Percentiles rank a stretch among this genome's conserved stretches.
Evolutionary conservation across 2,329 filamentous ascomycete genomes (phyloP).

Genomic region (Tolypocladium tundrense): DNA sequence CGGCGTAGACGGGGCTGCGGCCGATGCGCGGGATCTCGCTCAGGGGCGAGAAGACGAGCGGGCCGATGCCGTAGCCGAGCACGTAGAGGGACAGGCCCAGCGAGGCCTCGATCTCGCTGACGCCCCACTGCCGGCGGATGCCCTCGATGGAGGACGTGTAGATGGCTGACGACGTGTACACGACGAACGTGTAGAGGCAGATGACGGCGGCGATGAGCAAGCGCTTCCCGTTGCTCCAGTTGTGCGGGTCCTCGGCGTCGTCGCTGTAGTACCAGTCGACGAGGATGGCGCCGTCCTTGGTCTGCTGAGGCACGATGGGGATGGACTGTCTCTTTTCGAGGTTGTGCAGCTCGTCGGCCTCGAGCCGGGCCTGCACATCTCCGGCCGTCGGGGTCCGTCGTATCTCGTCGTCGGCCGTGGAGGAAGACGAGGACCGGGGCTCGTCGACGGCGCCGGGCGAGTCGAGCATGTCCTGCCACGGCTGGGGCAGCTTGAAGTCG

Average conservation of each 20-base stretch:
- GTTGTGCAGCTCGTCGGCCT: constrained; percentile 20
- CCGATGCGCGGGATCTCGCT: constrained; percentile 58
- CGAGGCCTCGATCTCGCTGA: constrained; percentile 39
- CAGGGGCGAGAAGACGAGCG: constrained; percentile 55
- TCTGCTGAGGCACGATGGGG: constrained; percentile 36
- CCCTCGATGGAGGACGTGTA: constrained; percentile 35
- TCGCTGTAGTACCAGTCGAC: constrained; percentile 47
- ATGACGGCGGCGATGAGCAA: constrained; percentile 31
- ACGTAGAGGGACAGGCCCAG: constrained; percentile 54
- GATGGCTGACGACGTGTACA: constrained; percentile 40
- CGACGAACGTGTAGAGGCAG: constrained; percentile 49
- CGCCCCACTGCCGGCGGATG: constrained; percentile 41
- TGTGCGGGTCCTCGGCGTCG: constrained; percentile 44
- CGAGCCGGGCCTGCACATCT: constrained; percentile 11
- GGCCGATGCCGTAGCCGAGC: constrained; percentile 52
- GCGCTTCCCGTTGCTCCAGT: constrained; percentile 37
- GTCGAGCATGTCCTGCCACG: constrained; percentile 25
- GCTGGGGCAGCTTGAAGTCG: constrained; percentile 40
- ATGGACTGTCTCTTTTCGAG: constrained; percentile 35
- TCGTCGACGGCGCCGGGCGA: constrained; percentile 11
- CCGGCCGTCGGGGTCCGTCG: neutral
- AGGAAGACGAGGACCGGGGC: constrained; percentile 1
- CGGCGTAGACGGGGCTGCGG: constrained; percentile 56
- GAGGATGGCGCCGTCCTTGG: constrained; percentile 38
- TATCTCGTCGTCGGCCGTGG: neutral